Percentiles rank a stretch among this genome's conserved stretches.
phyloP scores from a whole-genome alignment of 768 basidiomycete genomes.

The Mycena leptocephala region DNA sequence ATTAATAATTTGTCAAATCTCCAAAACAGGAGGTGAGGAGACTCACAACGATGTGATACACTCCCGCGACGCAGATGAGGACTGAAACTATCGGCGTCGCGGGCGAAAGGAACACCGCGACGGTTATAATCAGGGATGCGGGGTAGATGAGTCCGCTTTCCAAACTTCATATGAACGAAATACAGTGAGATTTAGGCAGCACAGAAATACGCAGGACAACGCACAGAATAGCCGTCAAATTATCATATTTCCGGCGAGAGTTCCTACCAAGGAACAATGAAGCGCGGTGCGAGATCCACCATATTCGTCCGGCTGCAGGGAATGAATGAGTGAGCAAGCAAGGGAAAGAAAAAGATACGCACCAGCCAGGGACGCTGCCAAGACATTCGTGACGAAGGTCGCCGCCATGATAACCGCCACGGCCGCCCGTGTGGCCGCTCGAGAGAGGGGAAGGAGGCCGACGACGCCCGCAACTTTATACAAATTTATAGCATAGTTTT shows the following conservation, averaged over 20 bases:
- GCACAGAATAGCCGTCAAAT: too few species aligned
- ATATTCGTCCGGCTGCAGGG: conserved; percentile 23
- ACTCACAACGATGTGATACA: conserved; percentile 23
- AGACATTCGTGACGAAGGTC: neutral
- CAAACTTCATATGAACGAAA: neutral
- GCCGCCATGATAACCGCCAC: too few species aligned
- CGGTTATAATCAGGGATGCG: neutral
- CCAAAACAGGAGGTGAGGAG: neutral
- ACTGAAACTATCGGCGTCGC: neutral
- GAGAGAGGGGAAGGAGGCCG: too few species aligned
- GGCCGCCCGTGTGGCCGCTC: too few species aligned
- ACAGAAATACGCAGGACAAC: too few species aligned
- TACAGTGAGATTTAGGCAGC: neutral
- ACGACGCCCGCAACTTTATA: too few species aligned
- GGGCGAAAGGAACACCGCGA: too few species aligned
- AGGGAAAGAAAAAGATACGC: neutral
- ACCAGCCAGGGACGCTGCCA: neutral
- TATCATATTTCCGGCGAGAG: too few species aligned
- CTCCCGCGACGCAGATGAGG: conserved; percentile 6
- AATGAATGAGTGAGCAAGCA: neutral
- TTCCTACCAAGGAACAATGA: neutral
- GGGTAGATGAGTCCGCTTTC: conserved; percentile 28
- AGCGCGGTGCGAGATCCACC: conserved; percentile 20
- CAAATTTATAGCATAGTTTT: too few species aligned
- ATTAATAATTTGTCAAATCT: neutral